Evolutionary conservation across 371 early-diverging fungal species (phyloP).

Genomic region (Zychaea mexicana): DNA sequence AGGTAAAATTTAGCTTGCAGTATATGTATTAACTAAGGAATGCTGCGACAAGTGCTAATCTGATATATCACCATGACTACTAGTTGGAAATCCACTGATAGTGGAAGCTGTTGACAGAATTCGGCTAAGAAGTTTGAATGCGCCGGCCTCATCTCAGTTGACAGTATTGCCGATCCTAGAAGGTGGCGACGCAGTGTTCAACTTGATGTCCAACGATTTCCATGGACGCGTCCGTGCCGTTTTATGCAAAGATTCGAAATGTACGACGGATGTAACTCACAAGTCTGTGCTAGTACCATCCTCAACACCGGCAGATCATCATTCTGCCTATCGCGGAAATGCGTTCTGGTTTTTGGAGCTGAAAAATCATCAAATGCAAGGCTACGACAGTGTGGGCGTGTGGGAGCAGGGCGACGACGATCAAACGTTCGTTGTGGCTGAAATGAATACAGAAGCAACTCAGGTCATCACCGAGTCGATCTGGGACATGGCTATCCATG

Average conservation of each 20-base stretch:
- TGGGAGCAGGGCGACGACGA: not conserved
- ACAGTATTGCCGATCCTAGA: not conserved
- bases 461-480: not conserved
- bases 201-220: not conserved
- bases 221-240: not conserved
- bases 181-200: not conserved
- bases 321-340: not conserved
- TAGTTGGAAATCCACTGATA: too few species aligned
- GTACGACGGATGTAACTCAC: not conserved
- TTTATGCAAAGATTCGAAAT: not conserved
- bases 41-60: too few species aligned
- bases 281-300: not conserved
- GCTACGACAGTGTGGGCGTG: not conserved
- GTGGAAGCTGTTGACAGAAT: too few species aligned
- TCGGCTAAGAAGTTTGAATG: too few species aligned
- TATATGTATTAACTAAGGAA: too few species aligned
- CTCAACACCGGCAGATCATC: constrained; percentile 18
- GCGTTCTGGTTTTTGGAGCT: constrained; percentile 6
- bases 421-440: constrained; percentile 5
- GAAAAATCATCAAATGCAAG: constrained; percentile 16
- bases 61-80: too few species aligned
- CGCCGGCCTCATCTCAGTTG: too few species aligned
- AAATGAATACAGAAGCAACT: not conserved
- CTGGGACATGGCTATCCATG: not conserved
- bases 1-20: not conserved